These are phyloP conservation scores for Candida caryicola DNA, from an alignment of 805 yeast species.

Conservation along the genomic window DNA sequence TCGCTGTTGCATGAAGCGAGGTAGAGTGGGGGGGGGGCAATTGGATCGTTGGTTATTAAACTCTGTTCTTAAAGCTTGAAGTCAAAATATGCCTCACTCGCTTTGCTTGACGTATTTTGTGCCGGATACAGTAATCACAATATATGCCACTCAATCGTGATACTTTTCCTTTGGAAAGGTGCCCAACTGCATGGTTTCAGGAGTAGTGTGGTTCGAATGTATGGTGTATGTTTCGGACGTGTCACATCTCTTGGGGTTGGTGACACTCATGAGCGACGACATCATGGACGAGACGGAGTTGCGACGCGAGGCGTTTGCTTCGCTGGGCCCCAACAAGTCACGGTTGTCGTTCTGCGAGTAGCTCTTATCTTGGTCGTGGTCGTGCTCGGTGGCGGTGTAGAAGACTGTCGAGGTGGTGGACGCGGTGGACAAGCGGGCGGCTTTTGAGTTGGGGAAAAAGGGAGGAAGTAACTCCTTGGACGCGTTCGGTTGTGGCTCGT, in stretches of 20 bases:
- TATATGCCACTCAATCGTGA: too few species aligned
- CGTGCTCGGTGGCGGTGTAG: constrained; percentile 13
- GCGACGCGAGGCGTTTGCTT: too few species aligned
- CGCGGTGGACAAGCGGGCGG: constrained; percentile 9
- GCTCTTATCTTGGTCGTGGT: neutral
- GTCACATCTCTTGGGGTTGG: neutral
- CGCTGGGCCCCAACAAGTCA: too few species aligned
- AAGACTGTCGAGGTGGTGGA: constrained; percentile 19
- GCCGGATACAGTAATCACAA: too few species aligned
- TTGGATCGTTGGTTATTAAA: too few species aligned
- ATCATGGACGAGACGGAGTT: neutral
- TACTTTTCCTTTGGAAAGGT: neutral
- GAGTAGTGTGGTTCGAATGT: constrained; percentile 13
- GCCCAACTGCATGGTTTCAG: constrained; percentile 9
- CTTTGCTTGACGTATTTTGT: too few species aligned
- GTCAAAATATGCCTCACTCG: too few species aligned
- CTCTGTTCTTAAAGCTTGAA: too few species aligned
- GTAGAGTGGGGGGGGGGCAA: too few species aligned
- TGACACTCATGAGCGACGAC: neutral
- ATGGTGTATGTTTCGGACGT: constrained; percentile 3
- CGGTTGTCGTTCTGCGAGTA: neutral
- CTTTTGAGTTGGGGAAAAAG: constrained; percentile 1
- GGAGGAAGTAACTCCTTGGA: constrained; percentile 4
- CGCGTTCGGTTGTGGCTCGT: neutral
- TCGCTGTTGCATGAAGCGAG: too few species aligned